phyloP scores from a whole-genome alignment of 2,329 filamentous ascomycete species.

The Fusarium equiseti region DNA sequence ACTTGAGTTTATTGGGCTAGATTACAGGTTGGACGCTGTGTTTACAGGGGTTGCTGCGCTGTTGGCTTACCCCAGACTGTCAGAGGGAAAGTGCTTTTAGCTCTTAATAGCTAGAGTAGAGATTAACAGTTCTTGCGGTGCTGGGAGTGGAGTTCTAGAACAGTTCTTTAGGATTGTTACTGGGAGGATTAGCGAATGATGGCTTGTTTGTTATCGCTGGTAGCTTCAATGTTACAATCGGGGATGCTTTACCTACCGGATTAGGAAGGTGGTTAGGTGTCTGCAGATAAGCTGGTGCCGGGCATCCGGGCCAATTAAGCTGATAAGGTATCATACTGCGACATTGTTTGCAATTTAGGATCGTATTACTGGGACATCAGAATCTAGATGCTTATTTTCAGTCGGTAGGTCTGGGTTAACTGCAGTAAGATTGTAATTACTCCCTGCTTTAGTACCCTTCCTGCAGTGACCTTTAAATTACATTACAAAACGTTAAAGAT shows the following conservation, averaged over 20 bases:
- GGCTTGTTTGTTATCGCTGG: neutral
- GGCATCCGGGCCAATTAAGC: slow-evolving; percentile 13
- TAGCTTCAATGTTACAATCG: slow-evolving; percentile 4
- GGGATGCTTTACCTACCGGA: neutral
- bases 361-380: neutral
- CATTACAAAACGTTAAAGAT: no score
- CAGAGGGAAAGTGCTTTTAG: slow-evolving; percentile 2
- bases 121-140: neutral
- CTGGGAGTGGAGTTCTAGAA: slow-evolving; percentile 21
- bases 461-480: no score
- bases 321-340: slow-evolving; percentile 6
- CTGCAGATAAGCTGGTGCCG: slow-evolving; percentile 32
- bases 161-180: slow-evolving; percentile 6
- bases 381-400: neutral
- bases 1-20: neutral
- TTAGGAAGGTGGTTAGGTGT: slow-evolving; percentile 14
- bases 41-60: neutral
- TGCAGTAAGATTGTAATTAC: no score
- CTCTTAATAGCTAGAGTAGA: neutral
- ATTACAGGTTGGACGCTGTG: neutral
- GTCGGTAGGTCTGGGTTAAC: no score
- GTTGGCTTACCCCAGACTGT: slow-evolving; percentile 20
- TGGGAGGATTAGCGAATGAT: neutral
- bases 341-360: neutral
- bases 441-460: no score